Base-by-base conservation (phyloP, 148 eudicot genomes). In the Beta vulgaris region DNA sequence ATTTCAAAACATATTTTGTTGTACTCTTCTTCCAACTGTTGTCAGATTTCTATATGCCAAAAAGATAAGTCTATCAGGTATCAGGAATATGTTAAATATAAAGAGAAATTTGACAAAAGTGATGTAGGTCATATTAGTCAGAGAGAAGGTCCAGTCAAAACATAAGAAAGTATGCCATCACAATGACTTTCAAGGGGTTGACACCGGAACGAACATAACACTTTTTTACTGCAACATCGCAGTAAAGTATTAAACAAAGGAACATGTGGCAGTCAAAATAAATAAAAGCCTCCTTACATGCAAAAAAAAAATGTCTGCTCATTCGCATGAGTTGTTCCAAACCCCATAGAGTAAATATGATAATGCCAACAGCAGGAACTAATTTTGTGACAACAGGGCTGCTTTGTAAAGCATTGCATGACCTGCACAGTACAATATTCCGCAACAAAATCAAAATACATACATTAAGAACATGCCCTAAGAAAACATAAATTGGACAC, bases 261-360 rank as follows among this genome's bases (percentile, higher is more conserved):
- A n/a, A 36, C 54, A 64, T 73, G 48, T 43, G 13, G 53, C 39
- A 35, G 73, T 46, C 12, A n/a, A n/a, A n/a, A 75, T 25, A 13
- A 59, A 58, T 6, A 67, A 29, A 75, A 67, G 75, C 37, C 37
- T 46, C 57, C 88, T 67, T 85, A 94, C 98, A 73, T 76, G 89
- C 72, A 80, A 80, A 60, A 91, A 81, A n/a, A 35, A 88, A 49
- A 69, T 79, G 86, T 83, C 97, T 86, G 88, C 86, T 78, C 49
- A 73, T 84, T 70, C 83, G 87, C 80, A 89, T 46, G 69, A 95
- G 79, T 66, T 93, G 97, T 71, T 78, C 89, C 74, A 95, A 79
- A 76, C 93, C 97, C 97, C 93, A 92, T 68, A 95, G 67, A 46
- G 98, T 86, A 81, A 95, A 90, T 66, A 84, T 75, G 66, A 92